These are phyloP conservation scores for Solanum chmielewskii DNA, from an alignment of 257 asterid species.

Conservation along the genomic window DNA sequence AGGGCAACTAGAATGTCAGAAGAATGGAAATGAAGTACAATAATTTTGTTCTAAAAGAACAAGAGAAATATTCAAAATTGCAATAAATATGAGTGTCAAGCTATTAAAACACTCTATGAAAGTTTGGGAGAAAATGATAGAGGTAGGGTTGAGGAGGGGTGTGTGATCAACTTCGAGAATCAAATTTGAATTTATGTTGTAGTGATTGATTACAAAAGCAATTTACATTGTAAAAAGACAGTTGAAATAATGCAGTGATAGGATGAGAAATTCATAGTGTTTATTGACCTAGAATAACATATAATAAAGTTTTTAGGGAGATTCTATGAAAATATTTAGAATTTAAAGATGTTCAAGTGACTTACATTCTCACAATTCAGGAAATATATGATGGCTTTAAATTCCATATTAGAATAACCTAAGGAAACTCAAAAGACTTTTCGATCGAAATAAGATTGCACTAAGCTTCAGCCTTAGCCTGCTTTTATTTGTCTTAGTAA, in stretches of 20 bases:
- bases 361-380: background rate
- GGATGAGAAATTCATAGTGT: background rate
- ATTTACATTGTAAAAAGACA: background rate
- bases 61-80: background rate
- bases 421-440: background rate
- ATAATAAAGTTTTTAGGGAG: background rate
- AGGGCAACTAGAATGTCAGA: background rate
- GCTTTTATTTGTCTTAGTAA: rapidly evolving
- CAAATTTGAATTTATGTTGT: background rate
- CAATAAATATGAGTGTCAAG: background rate
- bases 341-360: background rate
- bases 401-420: background rate
- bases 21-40: background rate
- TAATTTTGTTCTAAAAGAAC: background rate
- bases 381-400: background rate
- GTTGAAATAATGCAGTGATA: background rate
- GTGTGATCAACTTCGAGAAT: background rate
- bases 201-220: background rate
- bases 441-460: background rate
- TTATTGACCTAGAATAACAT: background rate
- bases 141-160: background rate
- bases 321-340: background rate
- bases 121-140: background rate
- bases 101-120: background rate
- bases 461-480: background rate